A percentile compares a stretch with the other conserved stretches of the same genome.
phyloP scores from a whole-genome alignment of 768 basidiomycete genomes.

The Kwoniella sp. region DNA sequence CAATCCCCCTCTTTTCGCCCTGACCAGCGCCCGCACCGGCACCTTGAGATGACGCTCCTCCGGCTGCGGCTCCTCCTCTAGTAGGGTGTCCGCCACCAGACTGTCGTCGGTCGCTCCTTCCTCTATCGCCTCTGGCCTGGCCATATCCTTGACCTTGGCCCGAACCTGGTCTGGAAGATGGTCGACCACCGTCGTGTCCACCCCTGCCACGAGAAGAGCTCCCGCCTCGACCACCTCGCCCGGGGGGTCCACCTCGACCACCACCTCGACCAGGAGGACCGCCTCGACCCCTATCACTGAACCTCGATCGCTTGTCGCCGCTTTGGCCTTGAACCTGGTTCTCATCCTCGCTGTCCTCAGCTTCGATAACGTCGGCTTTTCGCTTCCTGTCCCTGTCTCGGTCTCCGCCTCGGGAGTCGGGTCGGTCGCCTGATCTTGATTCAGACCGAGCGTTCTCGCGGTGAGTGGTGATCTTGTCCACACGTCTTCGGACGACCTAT shows the following conservation, averaged over 20 bases:
- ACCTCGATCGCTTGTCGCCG: constrained; percentile 9
- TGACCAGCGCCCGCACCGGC: background rate
- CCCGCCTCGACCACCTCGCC: constrained; percentile 12
- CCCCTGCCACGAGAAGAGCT: background rate
- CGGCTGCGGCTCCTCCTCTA: constrained; percentile 1
- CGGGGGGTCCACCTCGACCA: constrained; percentile 15
- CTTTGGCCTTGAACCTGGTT: constrained; percentile 15
- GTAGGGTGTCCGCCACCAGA: background rate
- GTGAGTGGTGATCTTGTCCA: constrained; percentile 57
- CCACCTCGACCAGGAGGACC: constrained; percentile 16
- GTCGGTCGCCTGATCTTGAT: background rate
- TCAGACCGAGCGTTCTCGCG: constrained; percentile 25
- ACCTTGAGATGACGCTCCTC: background rate
- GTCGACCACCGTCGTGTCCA: constrained; percentile 11
- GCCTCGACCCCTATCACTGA: constrained; percentile 1
- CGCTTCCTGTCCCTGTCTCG: constrained; percentile 22
- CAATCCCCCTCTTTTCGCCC: constrained; percentile 44
- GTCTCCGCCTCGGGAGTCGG: background rate
- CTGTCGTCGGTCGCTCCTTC: background rate
- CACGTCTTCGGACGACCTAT: constrained; percentile 70
- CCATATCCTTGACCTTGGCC: too few relatives aligned
- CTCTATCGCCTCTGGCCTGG: too few relatives aligned
- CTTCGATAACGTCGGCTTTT: constrained; percentile 31
- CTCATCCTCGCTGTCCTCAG: constrained; percentile 46
- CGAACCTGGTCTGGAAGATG: background rate